Base-by-base conservation (phyloP, 1,284 basidiomycete species). In the Testicularia cyperi region DNA sequence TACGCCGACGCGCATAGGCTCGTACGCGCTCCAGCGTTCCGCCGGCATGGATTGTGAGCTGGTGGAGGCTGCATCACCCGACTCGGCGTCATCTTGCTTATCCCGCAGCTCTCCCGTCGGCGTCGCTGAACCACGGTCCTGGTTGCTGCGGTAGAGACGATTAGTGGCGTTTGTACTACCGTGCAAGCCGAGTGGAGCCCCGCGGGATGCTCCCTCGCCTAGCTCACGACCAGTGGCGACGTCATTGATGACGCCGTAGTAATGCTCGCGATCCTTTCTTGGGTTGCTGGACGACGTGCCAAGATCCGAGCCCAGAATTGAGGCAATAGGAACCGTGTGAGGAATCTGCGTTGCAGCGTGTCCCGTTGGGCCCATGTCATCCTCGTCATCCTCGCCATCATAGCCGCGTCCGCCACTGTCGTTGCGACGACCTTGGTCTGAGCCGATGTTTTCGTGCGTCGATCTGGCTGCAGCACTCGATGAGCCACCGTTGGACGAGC, bases 1-100 rank as follows among this genome's bases (percentile, higher is more conserved):
- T 36, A 90, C 88, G 5, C 84, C 84, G 71, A 94, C 79, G 27
- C 79, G 73, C 65, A 65, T 60, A 12, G 55, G 65, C 42, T 75
- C 70, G 46, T 53, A 70, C 16, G 56, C 67, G 12, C 56, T 67
- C 67, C 67, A 69, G 6, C 55, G 49, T 32, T 60, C 60, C 2
- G 44, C 44, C 5, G 55, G 51, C 4, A 38, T 35, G 5, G 41
- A 42, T 6, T 18, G 32, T 19, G 53, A 57, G 27, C 34, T 37
- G 31, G 47, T 9, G 16, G 54, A 58, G 5, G 45, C 38, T 3
- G 42, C 43, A 29, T 51, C 52, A 2, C 22, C 57, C 10, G 37
- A 45, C 9, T 62, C 52, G 6, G 28, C 41, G 5, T 56, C 58
- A 12, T 62, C 44, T n/a, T 44, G 44, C 0, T 47, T 34, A 15